Percentiles rank a stretch among this genome's conserved stretches.
phyloP scores from a whole-genome alignment of 2,329 filamentous ascomycete species.

The Diaporthe caulivora region DNA sequence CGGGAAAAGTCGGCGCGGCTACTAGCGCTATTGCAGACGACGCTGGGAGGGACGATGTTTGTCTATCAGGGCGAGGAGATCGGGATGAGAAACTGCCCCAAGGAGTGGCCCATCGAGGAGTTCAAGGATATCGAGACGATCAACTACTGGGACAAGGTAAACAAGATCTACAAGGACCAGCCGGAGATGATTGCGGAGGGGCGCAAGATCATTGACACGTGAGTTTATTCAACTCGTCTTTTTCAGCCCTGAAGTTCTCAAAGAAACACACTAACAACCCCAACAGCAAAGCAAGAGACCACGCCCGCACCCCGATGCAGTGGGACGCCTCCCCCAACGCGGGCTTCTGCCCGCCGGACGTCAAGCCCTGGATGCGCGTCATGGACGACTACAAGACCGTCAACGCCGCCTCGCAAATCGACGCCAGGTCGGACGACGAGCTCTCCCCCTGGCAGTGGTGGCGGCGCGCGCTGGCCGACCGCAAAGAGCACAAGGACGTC shows the following conservation, averaged over 20 bases:
- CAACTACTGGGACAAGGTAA: slow-evolving; percentile 61
- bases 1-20: slow-evolving; percentile 68
- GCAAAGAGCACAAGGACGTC: slow-evolving; percentile 71
- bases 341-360: slow-evolving; percentile 68
- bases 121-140: slow-evolving; percentile 76
- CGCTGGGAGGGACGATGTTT: slow-evolving; percentile 73
- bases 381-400: slow-evolving; percentile 63
- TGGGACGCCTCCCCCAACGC: slow-evolving; percentile 72
- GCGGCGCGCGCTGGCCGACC: slow-evolving; percentile 66
- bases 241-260: too few relatives aligned
- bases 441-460: slow-evolving; percentile 62
- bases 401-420: slow-evolving; percentile 70
- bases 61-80: slow-evolving; percentile 80
- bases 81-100: slow-evolving; percentile 72
- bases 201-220: slow-evolving; percentile 33
- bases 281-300: slow-evolving; percentile 64
- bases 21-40: slow-evolving; percentile 67
- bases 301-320: slow-evolving; percentile 79
- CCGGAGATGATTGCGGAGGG: slow-evolving; percentile 30
- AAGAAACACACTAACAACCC: not conserved
- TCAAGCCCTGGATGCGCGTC: slow-evolving; percentile 78
- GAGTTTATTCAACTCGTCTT: not conserved
- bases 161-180: slow-evolving; percentile 29
- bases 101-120: slow-evolving; percentile 70
- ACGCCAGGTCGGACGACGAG: slow-evolving; percentile 50